phyloP scores from a whole-genome alignment of 345 rosid species.

The Camelina laxa region DNA sequence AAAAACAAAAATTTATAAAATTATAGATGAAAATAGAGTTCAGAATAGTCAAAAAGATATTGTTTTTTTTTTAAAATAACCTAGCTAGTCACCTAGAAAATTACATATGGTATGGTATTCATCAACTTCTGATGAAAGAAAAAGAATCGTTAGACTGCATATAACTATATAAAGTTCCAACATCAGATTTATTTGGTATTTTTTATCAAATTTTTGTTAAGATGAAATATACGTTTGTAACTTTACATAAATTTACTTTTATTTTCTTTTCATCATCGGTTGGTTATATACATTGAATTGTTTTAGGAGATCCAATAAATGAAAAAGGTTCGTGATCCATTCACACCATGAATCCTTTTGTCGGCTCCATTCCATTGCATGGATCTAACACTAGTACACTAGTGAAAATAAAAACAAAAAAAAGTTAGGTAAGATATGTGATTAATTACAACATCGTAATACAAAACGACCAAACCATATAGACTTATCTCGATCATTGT shows the following conservation, averaged over 20 bases:
- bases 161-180: too few relatives aligned
- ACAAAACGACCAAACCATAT: too few relatives aligned
- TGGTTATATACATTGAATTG: background rate
- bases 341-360: background rate
- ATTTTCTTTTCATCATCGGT: background rate
- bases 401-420: background rate
- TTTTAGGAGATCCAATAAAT: background rate
- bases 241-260: too few relatives aligned
- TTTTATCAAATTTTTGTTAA: too few relatives aligned
- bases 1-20: background rate
- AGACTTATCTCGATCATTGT: background rate
- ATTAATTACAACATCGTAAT: background rate
- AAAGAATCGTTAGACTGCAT: background rate
- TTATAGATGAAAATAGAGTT: background rate
- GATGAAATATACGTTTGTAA: too few relatives aligned
- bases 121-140: background rate
- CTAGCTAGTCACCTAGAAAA: background rate
- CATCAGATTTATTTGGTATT: background rate
- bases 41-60: background rate
- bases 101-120: background rate
- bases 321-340: background rate
- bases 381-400: background rate
- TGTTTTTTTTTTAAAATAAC: background rate
- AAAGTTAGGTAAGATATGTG: background rate
- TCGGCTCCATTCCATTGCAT: background rate